Conservation (phyloP, 495 filamentous ascomycete genomes). For the Aeminium ludgeri region DNA sequence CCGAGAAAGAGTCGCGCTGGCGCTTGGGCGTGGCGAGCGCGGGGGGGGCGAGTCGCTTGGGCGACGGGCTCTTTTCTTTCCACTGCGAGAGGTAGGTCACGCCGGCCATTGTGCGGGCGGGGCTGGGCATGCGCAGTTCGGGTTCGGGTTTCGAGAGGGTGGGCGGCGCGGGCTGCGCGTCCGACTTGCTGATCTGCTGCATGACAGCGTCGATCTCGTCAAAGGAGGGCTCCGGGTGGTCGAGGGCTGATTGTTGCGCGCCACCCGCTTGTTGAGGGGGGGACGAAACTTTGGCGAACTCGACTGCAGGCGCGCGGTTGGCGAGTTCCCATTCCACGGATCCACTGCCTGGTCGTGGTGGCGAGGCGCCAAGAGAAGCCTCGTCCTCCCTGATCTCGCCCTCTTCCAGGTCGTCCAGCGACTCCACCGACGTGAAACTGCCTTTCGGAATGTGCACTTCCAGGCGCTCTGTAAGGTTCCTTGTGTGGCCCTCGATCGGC, state of each 20-base stretch:
- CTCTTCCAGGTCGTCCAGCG: slow-evolving; percentile 11
- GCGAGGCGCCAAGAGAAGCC: too few species aligned
- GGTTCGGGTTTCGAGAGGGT: slow-evolving; percentile 29
- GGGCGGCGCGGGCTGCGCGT: slow-evolving; percentile 18
- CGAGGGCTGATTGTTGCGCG: too few species aligned
- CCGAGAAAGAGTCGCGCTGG: slow-evolving; percentile 9
- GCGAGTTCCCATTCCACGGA: too few species aligned
- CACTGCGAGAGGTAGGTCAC: slow-evolving; percentile 30
- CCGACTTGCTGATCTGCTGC: slow-evolving; percentile 57
- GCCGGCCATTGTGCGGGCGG: slow-evolving; percentile 21
- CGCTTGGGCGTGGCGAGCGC: background rate
- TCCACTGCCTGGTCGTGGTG: background rate
- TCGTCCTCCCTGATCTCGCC: slow-evolving; percentile 12
- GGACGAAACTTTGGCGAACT: background rate
- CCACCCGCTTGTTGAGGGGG: background rate
- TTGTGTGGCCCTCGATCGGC: too few species aligned
- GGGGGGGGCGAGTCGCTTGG: slow-evolving; percentile 29
- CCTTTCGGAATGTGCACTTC: background rate
- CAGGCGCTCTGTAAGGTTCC: too few species aligned
- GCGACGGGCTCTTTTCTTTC: slow-evolving; percentile 53
- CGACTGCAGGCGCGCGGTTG: background rate
- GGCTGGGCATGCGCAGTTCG: slow-evolving; percentile 32
- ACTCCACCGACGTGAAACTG: slow-evolving; percentile 6
- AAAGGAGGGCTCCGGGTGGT: slow-evolving; percentile 36
- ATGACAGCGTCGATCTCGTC: slow-evolving; percentile 76